Conservation (phyloP, 352 stramenopile species). For the Phytopythium montanum region DNA sequence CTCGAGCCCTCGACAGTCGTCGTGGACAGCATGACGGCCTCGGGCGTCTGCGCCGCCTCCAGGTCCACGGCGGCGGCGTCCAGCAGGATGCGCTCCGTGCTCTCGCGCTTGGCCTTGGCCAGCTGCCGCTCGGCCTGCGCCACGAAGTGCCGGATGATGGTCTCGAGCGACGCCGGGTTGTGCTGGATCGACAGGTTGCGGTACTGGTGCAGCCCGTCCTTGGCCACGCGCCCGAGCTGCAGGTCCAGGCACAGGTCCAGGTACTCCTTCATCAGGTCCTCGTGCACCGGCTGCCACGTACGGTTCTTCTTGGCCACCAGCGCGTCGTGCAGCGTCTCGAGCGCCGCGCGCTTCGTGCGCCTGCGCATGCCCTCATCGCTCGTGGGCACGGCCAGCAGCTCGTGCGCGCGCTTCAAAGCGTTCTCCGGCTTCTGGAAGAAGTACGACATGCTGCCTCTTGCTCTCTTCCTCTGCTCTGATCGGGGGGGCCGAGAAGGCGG, state of each 20-base stretch:
- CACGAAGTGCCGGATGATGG: constrained; percentile 92
- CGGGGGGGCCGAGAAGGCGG: too few relatives aligned
- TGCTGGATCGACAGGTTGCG: constrained; percentile 93
- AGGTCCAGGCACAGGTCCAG: constrained; percentile 96
- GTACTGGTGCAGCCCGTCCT: constrained; percentile 99
- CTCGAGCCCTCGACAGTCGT: constrained; percentile 95
- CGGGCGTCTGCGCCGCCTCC: constrained; percentile 91
- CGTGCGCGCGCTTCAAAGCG: constrained; percentile 87
- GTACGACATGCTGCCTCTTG: constrained; percentile 55
- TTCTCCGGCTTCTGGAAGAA: constrained; percentile 92
- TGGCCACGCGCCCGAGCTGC: constrained; percentile 91
- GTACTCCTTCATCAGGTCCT: constrained; percentile 97
- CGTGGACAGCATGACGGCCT: constrained; percentile 96
- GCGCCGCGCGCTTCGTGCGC: constrained; percentile 74
- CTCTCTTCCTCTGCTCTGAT: not conserved
- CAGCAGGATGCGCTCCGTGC: constrained; percentile 83
- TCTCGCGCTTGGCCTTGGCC: constrained; percentile 76
- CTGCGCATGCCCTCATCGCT: constrained; percentile 64
- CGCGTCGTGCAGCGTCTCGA: constrained; percentile 92
- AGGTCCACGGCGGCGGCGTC: constrained; percentile 85
- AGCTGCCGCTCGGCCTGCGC: constrained; percentile 88
- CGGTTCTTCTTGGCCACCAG: constrained; percentile 94
- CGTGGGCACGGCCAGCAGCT: constrained; percentile 80
- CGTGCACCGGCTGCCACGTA: constrained; percentile 96
- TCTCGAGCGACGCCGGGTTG: constrained; percentile 94